Conservation (phyloP, 768 basidiomycete genomes). For the Tulasnella sp. region DNA sequence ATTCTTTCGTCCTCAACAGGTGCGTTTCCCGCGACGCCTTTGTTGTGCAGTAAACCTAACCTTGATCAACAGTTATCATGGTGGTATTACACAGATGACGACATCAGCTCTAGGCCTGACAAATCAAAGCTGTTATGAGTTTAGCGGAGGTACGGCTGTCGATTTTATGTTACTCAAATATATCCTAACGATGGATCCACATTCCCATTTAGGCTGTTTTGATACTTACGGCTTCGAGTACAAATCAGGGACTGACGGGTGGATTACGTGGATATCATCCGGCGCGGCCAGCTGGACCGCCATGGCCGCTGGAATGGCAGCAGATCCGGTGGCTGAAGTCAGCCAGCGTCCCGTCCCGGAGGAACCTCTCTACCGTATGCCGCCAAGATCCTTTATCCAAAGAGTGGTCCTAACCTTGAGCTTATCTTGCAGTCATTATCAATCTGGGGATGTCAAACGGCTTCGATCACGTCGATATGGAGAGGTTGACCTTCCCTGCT, state of each 20-base stretch:
- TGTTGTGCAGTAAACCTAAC: background rate
- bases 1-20: constrained; percentile 44
- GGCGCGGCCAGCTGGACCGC: constrained; percentile 59
- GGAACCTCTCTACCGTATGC: constrained; percentile 61
- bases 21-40: constrained; percentile 33
- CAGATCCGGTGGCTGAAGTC: constrained; percentile 52
- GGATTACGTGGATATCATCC: constrained; percentile 70
- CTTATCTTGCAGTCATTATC: constrained; percentile 48
- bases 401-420: background rate
- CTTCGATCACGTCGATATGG: constrained; percentile 49
- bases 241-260: constrained; percentile 62
- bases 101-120: constrained; percentile 60
- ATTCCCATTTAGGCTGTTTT: constrained; percentile 34
- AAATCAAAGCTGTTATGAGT: constrained; percentile 62
- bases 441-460: constrained; percentile 79
- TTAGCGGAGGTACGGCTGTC: background rate
- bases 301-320: constrained; percentile 47
- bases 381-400: background rate
- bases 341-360: constrained; percentile 59
- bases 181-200: background rate
- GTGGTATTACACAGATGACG: constrained; percentile 73
- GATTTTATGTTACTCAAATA: background rate
- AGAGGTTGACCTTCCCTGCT: background rate
- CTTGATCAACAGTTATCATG: constrained; percentile 25
- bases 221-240: constrained; percentile 77